phyloP scores from a whole-genome alignment of 139 green algal genomes.

The Chlamydomonas schloesseri region DNA sequence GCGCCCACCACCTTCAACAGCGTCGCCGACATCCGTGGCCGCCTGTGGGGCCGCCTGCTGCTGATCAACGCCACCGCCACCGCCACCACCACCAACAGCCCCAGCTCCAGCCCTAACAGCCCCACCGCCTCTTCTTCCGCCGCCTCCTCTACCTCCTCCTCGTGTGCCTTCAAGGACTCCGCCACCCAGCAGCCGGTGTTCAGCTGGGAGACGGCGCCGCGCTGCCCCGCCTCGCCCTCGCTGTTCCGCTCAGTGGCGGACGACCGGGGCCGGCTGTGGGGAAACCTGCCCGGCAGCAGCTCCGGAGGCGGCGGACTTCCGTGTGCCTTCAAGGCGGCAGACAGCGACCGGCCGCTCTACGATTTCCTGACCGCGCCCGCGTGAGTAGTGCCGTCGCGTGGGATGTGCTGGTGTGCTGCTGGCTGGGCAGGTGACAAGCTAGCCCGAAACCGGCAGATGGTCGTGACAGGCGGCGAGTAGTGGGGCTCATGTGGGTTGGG shows the following conservation, averaged over 20 bases:
- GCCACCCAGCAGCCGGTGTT: background rate
- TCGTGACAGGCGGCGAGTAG: no score
- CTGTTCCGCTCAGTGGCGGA: background rate
- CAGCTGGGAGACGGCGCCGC: slow-evolving; percentile 43
- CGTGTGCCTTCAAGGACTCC: slow-evolving; percentile 29
- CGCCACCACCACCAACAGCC: no score
- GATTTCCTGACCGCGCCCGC: slow-evolving; percentile 39
- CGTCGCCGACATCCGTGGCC: background rate
- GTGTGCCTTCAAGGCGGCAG: slow-evolving; percentile 37
- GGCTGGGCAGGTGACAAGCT: no score
- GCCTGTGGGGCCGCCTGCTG: background rate
- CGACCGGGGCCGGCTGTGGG: slow-evolving; percentile 19
- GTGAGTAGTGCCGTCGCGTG: no score
- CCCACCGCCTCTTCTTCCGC: background rate
- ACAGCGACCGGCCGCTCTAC: slow-evolving; percentile 30
- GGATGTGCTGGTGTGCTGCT: no score
- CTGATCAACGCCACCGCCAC: background rate
- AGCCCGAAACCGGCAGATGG: no score
- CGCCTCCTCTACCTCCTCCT: background rate
- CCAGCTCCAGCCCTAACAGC: no score
- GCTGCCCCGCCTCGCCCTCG: slow-evolving; percentile 12
- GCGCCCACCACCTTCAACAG: slow-evolving; percentile 25
- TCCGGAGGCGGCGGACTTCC: background rate
- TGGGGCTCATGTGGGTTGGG: no score
- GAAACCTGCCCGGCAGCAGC: background rate